Evolutionary conservation across 139 green algal genomes (phyloP).

Genomic region (Asterochloris erici): DNA sequence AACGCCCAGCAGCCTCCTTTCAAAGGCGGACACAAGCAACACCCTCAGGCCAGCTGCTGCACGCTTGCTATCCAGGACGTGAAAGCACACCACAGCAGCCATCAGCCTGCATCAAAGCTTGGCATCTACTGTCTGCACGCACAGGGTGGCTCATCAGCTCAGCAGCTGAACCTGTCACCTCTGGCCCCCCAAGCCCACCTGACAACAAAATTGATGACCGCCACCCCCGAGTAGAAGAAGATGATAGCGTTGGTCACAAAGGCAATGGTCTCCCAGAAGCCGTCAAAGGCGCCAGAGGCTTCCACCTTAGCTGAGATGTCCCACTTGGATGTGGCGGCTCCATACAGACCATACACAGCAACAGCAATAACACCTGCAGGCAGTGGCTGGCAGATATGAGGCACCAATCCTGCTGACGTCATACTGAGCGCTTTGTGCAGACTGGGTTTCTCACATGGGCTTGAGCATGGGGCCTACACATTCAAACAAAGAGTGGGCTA

Average conservation of each 20-base stretch:
- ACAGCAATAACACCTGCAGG: constrained; percentile 73
- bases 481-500: too few relatives aligned
- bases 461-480: too few relatives aligned
- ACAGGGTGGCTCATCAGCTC: not conserved
- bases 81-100: too few relatives aligned
- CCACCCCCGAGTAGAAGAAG: constrained; percentile 84
- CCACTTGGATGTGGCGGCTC: constrained; percentile 64
- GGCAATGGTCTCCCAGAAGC: constrained; percentile 49
- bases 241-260: constrained; percentile 68
- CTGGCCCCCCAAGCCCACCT: constrained; percentile 23
- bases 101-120: too few relatives aligned
- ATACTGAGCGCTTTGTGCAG: too few relatives aligned
- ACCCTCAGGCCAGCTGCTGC: too few relatives aligned
- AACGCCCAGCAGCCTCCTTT: too few relatives aligned
- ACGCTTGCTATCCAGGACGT: too few relatives aligned
- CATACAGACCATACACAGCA: constrained; percentile 83
- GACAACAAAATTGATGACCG: constrained; percentile 76
- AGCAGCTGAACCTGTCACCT: not conserved
- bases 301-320: constrained; percentile 62
- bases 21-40: too few relatives aligned
- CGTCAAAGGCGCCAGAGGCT: constrained; percentile 49
- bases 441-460: too few relatives aligned
- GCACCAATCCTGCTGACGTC: too few relatives aligned
- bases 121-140: too few relatives aligned
- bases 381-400: not conserved